These are phyloP conservation scores for Globisporangium irregulare DNA, from an alignment of 352 stramenopile species.

Conservation along the genomic window DNA sequence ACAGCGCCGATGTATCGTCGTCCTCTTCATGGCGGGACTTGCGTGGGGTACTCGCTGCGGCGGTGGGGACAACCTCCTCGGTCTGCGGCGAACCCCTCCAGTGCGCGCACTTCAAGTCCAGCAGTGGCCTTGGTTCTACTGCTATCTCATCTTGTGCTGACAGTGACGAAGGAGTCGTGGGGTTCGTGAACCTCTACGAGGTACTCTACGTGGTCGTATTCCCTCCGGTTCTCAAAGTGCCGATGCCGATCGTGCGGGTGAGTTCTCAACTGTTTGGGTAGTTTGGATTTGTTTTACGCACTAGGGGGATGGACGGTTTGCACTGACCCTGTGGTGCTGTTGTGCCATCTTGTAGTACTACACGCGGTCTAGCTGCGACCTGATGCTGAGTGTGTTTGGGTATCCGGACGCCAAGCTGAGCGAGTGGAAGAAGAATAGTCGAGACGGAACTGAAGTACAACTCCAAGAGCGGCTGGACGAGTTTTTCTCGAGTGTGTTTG, in stretches of 20 bases:
- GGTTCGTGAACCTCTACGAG: constrained; percentile 49
- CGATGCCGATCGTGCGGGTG: constrained; percentile 23
- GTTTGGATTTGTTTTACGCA: background rate
- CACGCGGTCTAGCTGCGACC: constrained; percentile 43
- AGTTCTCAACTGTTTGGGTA: background rate
- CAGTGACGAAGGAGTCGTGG: constrained; percentile 23
- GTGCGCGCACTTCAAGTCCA: constrained; percentile 27
- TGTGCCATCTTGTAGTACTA: constrained; percentile 40
- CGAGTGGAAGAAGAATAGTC: constrained; percentile 16
- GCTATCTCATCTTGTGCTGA: background rate
- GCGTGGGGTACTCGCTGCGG: constrained; percentile 54
- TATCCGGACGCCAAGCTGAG: constrained; percentile 41
- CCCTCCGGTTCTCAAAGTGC: constrained; percentile 13
- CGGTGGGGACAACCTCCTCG: constrained; percentile 45
- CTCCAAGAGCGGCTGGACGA: constrained; percentile 26
- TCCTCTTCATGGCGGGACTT: constrained; percentile 35
- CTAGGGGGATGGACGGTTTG: background rate
- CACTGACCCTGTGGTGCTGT: background rate
- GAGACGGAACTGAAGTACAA: background rate
- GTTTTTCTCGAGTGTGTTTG: constrained; percentile 26
- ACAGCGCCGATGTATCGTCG: background rate
- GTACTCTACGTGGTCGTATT: constrained; percentile 59
- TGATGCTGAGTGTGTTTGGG: constrained; percentile 52
- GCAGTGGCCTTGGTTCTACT: background rate
- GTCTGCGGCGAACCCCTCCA: constrained; percentile 46